Evolutionary conservation across 805 yeast species (phyloP).

Genomic region (Kodamaea kaohsiungensis): DNA sequence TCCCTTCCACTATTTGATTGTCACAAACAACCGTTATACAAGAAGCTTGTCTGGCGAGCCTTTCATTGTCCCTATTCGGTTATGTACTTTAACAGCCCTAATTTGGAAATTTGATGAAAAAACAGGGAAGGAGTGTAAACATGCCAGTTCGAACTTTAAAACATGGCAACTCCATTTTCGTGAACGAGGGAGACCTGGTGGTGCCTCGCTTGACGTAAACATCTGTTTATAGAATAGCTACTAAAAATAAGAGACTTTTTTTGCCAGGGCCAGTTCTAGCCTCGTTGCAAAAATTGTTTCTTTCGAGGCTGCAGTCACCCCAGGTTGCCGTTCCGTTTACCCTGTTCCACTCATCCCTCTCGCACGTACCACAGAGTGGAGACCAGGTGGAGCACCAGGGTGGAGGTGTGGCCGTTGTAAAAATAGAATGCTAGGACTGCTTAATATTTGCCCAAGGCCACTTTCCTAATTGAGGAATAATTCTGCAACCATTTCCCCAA

Average conservation of each 20-base stretch:
- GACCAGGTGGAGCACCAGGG: too few species aligned
- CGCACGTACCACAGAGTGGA: too few species aligned
- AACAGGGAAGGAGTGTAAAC: background rate
- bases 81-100: background rate
- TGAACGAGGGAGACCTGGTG: background rate
- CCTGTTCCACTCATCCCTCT: too few species aligned
- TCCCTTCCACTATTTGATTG: background rate
- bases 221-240: too few species aligned
- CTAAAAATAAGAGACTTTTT: too few species aligned
- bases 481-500: background rate
- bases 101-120: background rate
- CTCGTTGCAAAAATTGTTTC: too few species aligned
- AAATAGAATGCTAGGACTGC: background rate
- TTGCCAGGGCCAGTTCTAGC: too few species aligned
- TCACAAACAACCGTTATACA: background rate
- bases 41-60: background rate
- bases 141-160: background rate
- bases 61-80: background rate
- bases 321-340: too few species aligned
- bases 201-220: background rate
- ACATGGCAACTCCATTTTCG: background rate
- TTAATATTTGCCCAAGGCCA: too few species aligned
- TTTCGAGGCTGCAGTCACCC: too few species aligned
- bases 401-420: too few species aligned
- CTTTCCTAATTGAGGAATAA: background rate